Evolutionary conservation across 768 basidiomycete species (phyloP).

Genomic region (Collybia sp.): DNA sequence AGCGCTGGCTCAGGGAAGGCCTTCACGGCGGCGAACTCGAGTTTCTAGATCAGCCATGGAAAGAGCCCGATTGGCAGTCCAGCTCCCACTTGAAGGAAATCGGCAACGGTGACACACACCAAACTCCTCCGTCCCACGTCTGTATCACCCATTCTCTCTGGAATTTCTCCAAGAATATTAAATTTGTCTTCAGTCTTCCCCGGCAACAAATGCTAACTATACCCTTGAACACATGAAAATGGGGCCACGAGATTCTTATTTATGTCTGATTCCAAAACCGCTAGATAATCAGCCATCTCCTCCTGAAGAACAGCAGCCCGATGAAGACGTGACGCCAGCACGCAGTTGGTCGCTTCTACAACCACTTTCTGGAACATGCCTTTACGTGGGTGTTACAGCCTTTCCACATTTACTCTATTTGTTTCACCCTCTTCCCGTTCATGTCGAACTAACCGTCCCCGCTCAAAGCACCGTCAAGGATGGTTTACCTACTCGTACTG

Average conservation of each 20-base stretch:
- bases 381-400: conserved; percentile 60
- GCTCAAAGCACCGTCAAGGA: conserved; percentile 67
- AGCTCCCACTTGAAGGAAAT: conserved; percentile 52
- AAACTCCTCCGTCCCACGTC: conserved; percentile 26
- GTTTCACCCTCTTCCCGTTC: conserved; percentile 20
- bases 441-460: conserved; percentile 14
- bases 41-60: conserved; percentile 68
- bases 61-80: conserved; percentile 32
- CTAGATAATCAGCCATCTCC: conserved; percentile 38
- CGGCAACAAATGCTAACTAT: conserved; percentile 27
- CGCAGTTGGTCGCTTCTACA: conserved; percentile 82
- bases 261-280: conserved; percentile 75
- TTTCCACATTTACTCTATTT: no score
- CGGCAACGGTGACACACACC: conserved; percentile 39
- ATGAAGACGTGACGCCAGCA: conserved; percentile 60
- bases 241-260: conserved; percentile 62
- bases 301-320: conserved; percentile 42
- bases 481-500: conserved; percentile 99
- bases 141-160: conserved; percentile 28
- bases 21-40: conserved; percentile 71
- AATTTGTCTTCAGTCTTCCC: conserved; percentile 11
- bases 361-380: conserved; percentile 73
- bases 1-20: conserved; percentile 70
- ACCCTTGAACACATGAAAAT: conserved; percentile 74
- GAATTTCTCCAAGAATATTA: conserved; percentile 10